phyloP scores from a whole-genome alignment of 345 rosid genomes.

The Syzygium oleosum region DNA sequence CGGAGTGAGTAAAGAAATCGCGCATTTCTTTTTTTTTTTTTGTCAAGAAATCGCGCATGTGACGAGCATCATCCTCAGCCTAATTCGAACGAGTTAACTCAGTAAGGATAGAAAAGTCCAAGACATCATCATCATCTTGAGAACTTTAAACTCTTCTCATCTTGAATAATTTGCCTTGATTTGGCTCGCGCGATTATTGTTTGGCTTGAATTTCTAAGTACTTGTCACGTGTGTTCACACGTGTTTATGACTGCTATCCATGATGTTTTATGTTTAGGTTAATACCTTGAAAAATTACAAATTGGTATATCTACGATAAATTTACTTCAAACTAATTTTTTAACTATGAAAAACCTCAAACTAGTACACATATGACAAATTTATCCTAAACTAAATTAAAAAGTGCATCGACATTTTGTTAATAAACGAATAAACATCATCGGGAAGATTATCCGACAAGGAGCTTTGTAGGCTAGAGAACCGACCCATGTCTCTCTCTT shows the following conservation, averaged over 20 bases:
- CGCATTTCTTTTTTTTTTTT: no score
- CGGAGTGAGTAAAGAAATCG: not conserved
- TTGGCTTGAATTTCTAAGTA: not conserved
- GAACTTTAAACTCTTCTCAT: not conserved
- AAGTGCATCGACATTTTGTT: no score
- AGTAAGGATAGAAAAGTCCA: not conserved
- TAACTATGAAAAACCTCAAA: no score
- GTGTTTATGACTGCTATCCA: not conserved
- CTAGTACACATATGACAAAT: no score
- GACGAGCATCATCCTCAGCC: not conserved
- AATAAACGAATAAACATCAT: no score
- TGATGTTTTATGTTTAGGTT: not conserved
- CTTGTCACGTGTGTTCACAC: not conserved
- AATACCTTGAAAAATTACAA: no score
- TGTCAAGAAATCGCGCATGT: not conserved
- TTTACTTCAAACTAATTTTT: no score
- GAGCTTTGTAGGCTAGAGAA: no score
- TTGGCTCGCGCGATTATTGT: not conserved
- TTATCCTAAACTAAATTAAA: no score
- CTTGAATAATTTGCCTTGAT: not conserved
- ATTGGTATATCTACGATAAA: no score
- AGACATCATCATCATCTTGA: conserved; percentile 1
- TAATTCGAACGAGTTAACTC: not conserved
- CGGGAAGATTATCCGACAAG: no score
- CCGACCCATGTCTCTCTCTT: no score